Conservation (phyloP, 495 filamentous ascomycete genomes). For the Trichoderma parareesei region DNA sequence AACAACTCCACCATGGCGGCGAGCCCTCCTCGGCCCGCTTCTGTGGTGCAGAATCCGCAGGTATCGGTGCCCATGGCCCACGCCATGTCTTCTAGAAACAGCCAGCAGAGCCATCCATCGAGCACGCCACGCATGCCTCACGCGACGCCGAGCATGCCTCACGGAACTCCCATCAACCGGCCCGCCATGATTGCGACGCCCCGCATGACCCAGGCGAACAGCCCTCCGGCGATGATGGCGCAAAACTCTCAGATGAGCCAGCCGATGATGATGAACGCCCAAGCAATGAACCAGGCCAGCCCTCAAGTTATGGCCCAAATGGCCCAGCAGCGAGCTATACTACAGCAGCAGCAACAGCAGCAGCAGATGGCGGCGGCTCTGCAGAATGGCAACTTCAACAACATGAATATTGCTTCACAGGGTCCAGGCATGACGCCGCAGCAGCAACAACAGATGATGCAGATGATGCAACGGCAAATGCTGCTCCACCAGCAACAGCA, state of each 20-base stretch:
- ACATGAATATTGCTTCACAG: conserved; percentile 20
- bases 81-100: conserved; percentile 67
- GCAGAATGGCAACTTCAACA: conserved; percentile 31
- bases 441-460: conserved; percentile 18
- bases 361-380: conserved; percentile 29
- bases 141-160: conserved; percentile 68
- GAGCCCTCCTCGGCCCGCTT: conserved; percentile 68
- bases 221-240: conserved; percentile 50
- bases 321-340: conserved; percentile 43
- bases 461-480: conserved; percentile 20
- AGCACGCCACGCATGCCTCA: conserved; percentile 77
- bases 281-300: conserved; percentile 39
- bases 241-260: conserved; percentile 52
- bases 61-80: conserved; percentile 54
- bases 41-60: conserved; percentile 62
- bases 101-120: conserved; percentile 68
- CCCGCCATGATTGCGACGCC: conserved; percentile 59
- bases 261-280: conserved; percentile 43
- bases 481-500: conserved; percentile 33
- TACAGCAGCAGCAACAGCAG: conserved; percentile 23
- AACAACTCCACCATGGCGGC: conserved; percentile 73
- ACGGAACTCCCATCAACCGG: conserved; percentile 62
- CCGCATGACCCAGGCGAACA: conserved; percentile 64
- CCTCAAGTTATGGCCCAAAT: conserved; percentile 34
- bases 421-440: conserved; percentile 20